A percentile compares a stretch with the other conserved stretches of the same genome.
phyloP scores from a whole-genome alignment of 2,329 filamentous ascomycete species.

The Penicillium psychrosexuale region DNA sequence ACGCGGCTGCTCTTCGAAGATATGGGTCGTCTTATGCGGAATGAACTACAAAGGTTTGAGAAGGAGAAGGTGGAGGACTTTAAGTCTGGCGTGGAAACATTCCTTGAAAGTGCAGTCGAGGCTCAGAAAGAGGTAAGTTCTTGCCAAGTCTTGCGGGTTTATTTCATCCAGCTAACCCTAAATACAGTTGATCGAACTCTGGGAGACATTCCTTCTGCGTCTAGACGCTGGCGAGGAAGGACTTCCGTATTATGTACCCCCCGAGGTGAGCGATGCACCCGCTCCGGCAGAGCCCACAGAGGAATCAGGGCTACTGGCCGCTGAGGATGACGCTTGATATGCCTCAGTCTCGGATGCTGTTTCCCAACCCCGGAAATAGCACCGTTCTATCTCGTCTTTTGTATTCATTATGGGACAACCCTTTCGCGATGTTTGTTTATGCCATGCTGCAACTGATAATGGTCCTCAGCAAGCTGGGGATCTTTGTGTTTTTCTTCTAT shows the following conservation, averaged over 20 bases:
- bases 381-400: neutral
- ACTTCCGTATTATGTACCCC: slow-evolving; percentile 45
- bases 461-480: slow-evolving; percentile 9
- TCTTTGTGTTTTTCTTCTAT: slow-evolving; percentile 2
- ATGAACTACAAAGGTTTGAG: slow-evolving; percentile 90
- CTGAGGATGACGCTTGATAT: slow-evolving; percentile 17
- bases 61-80: slow-evolving; percentile 98
- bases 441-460: slow-evolving; percentile 6
- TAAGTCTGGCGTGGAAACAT: slow-evolving; percentile 96
- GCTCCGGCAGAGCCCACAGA: slow-evolving; percentile 18
- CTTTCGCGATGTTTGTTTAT: neutral
- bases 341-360: neutral
- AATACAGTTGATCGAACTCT: slow-evolving; percentile 78
- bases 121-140: slow-evolving; percentile 88
- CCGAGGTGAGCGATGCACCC: slow-evolving; percentile 20
- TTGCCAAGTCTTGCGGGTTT: slow-evolving; percentile 11
- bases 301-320: slow-evolving; percentile 8
- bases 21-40: slow-evolving; percentile 90
- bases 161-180: slow-evolving; percentile 20
- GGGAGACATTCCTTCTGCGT: slow-evolving; percentile 97
- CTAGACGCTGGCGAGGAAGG: slow-evolving; percentile 89
- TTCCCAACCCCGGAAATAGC: neutral
- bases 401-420: slow-evolving; percentile 4
- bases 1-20: slow-evolving; percentile 89
- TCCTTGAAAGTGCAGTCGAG: slow-evolving; percentile 92